phyloP scores from a whole-genome alignment of 345 rosid species.

The Gynandropsis gynandra region DNA sequence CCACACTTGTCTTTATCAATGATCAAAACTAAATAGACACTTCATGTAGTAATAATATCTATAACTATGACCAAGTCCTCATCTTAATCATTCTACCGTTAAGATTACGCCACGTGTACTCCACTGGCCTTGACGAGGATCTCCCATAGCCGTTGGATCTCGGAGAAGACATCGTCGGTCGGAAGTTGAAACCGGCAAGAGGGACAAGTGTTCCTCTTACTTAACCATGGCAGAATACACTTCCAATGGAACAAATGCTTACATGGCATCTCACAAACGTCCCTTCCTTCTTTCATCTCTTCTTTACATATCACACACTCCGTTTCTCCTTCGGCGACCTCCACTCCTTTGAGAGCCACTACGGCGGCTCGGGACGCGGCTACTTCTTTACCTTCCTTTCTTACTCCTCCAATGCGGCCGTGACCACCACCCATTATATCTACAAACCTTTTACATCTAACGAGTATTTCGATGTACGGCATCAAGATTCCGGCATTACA shows the following conservation, averaged over 20 bases:
- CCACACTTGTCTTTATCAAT: too few relatives aligned
- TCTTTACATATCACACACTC: constrained; percentile 81
- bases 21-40: constrained; percentile 12
- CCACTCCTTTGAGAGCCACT: constrained; percentile 56
- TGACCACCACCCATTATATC: constrained; percentile 34
- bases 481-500: constrained; percentile 49
- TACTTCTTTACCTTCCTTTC: constrained; percentile 35
- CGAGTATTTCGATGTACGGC: constrained; percentile 55
- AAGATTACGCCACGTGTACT: constrained; percentile 19
- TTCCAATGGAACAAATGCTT: constrained; percentile 84
- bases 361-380: constrained; percentile 58
- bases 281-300: constrained; percentile 72
- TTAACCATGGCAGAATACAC: constrained; percentile 79
- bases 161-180: constrained; percentile 62
- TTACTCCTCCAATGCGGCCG: constrained; percentile 15
- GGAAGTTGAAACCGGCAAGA: constrained; percentile 87
- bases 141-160: constrained; percentile 83
- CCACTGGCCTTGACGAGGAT: constrained; percentile 31
- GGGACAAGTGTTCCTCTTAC: constrained; percentile 80
- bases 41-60: constrained; percentile 15
- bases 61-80: neutral
- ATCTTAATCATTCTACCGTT: neutral
- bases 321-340: constrained; percentile 29
- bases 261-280: constrained; percentile 83
- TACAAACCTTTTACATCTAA: constrained; percentile 56